phyloP scores from a whole-genome alignment of 371 early-diverging fungal species.

The Circinella minor region DNA sequence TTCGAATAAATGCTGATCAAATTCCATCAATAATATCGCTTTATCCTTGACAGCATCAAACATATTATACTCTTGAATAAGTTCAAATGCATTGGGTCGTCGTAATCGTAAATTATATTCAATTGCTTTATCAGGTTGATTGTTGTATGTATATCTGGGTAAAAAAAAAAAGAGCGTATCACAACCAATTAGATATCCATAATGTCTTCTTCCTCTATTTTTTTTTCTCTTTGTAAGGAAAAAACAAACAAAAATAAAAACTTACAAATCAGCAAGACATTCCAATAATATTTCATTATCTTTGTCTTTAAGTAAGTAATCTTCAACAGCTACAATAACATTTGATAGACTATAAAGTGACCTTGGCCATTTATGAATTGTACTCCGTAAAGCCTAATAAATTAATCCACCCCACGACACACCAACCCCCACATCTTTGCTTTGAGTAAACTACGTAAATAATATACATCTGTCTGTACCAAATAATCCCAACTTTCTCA shows the following conservation, averaged over 20 bases:
- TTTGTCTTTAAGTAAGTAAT: conserved; percentile 57
- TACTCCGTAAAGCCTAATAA: conserved; percentile 51
- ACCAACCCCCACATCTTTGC: not conserved
- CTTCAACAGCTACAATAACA: conserved; percentile 81
- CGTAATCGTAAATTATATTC: conserved; percentile 78
- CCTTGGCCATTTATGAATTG: conserved; percentile 81
- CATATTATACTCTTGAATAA: conserved; percentile 80
- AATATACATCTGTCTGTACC: too few relatives aligned
- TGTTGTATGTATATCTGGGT: conserved; percentile 66
- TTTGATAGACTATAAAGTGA: conserved; percentile 72
- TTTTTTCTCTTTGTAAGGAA: not conserved
- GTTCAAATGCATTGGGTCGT: conserved; percentile 72
- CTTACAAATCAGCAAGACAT: conserved; percentile 80
- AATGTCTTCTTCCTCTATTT: not conserved
- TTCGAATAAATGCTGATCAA: conserved; percentile 71
- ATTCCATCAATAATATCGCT: conserved; percentile 80
- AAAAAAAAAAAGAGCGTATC: not conserved
- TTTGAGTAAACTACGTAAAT: not conserved
- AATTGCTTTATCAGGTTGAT: conserved; percentile 81
- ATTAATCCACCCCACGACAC: not conserved
- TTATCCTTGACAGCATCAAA: conserved; percentile 80
- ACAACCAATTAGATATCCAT: not conserved
- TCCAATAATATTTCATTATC: conserved; percentile 66
- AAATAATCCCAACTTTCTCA: too few relatives aligned
- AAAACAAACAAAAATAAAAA: not conserved